These are phyloP conservation scores for Aspergillus funiculosus DNA, from an alignment of 495 filamentous ascomycete genomes.

Conservation along the genomic window DNA sequence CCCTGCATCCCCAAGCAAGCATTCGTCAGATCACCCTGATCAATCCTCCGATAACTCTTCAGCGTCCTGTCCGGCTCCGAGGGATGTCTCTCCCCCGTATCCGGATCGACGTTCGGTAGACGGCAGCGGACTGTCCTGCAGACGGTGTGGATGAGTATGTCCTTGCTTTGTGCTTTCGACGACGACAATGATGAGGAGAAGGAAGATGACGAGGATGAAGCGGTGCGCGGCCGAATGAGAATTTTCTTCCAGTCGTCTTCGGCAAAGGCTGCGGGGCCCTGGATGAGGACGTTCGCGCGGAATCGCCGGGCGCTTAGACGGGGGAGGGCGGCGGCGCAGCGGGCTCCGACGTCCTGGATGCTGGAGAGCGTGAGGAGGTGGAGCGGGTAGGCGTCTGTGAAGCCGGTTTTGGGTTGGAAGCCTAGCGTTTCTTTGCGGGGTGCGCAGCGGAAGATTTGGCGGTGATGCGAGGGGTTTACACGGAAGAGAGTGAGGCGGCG, in stretches of 20 bases:
- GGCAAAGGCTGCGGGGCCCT: conserved; percentile 54
- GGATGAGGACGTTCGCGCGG: conserved; percentile 76
- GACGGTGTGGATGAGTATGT: conserved; percentile 48
- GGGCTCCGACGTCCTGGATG: conserved; percentile 53
- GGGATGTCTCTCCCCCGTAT: conserved; percentile 62
- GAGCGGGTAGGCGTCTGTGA: conserved; percentile 85
- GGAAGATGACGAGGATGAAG: not conserved
- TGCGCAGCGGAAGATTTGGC: conserved; percentile 70
- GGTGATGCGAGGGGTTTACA: conserved; percentile 51
- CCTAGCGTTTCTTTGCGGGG: conserved; percentile 62
- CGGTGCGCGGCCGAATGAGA: conserved; percentile 44
- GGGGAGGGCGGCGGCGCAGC: conserved; percentile 50
- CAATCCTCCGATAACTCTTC: conserved; percentile 63
- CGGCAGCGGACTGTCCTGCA: conserved; percentile 74
- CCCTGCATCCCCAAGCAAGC: conserved; percentile 85
- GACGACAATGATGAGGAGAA: not conserved
- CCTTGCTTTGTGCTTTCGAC: conserved; percentile 2
- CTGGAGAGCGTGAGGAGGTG: conserved; percentile 74
- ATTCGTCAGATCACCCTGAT: conserved; percentile 60
- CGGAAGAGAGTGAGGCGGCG: conserved; percentile 64
- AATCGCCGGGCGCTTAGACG: conserved; percentile 66
- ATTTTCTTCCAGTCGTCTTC: conserved; percentile 81
- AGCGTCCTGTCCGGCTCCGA: conserved; percentile 70
- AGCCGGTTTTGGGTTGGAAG: conserved; percentile 72
- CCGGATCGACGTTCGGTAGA: conserved; percentile 76